Conservation (phyloP, 1,139 yeast genomes). For the Hansenula lynferdii region DNA sequence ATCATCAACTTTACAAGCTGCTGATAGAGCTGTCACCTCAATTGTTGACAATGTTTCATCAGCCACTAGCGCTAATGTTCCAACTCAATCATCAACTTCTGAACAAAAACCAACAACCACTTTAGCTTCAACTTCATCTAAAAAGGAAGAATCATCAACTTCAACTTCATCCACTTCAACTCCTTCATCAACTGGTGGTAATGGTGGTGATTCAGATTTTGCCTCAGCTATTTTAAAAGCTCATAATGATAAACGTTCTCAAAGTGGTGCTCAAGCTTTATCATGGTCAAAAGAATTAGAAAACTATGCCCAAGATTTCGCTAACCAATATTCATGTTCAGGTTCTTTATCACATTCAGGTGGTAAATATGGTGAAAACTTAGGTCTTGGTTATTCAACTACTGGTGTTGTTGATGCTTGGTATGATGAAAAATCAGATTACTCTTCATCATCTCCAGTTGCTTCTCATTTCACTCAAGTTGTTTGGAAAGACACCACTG, state of each 20-base stretch:
- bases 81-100: slow-evolving; percentile 10
- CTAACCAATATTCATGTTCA: slow-evolving; percentile 65
- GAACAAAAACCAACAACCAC: slow-evolving; percentile 11
- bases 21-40: neutral
- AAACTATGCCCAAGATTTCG: slow-evolving; percentile 64
- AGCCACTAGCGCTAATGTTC: slow-evolving; percentile 1
- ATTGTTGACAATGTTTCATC: slow-evolving; percentile 7
- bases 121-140: slow-evolving; percentile 13
- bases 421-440: slow-evolving; percentile 66
- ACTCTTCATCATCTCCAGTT: slow-evolving; percentile 46
- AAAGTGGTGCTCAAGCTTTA: slow-evolving; percentile 55
- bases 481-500: slow-evolving; percentile 68
- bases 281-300: slow-evolving; percentile 65
- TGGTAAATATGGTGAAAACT: slow-evolving; percentile 81
- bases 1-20: neutral
- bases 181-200: slow-evolving; percentile 14
- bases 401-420: slow-evolving; percentile 74
- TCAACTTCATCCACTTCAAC: slow-evolving; percentile 13
- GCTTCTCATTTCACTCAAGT: slow-evolving; percentile 77
- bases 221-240: slow-evolving; percentile 39
- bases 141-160: slow-evolving; percentile 8
- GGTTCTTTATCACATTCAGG: slow-evolving; percentile 70
- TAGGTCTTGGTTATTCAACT: slow-evolving; percentile 65
- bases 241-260: slow-evolving; percentile 67
- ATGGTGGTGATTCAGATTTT: slow-evolving; percentile 23